Percentiles rank a stretch among this genome's conserved stretches.
phyloP scores from a whole-genome alignment of 345 rosid species.

The Citrus trifoliata region DNA sequence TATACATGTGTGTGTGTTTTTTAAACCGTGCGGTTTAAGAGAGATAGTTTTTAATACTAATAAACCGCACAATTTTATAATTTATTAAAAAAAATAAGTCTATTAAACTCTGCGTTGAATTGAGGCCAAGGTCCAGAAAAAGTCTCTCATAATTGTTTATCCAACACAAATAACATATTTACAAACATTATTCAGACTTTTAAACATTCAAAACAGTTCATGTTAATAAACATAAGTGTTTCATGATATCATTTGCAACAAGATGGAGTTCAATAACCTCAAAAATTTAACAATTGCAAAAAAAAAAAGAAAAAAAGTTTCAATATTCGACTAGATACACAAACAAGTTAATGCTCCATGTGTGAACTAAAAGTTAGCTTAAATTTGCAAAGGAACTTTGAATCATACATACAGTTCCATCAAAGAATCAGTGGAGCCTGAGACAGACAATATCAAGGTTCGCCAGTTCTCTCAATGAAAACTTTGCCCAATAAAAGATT shows the following conservation, averaged over 20 bases:
- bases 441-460: background rate
- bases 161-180: background rate
- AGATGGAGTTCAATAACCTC: background rate
- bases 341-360: background rate
- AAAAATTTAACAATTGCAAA: background rate
- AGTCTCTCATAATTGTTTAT: background rate
- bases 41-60: no score
- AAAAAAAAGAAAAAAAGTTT: background rate
- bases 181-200: background rate
- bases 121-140: background rate
- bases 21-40: no score
- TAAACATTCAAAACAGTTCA: background rate
- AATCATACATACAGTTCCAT: background rate
- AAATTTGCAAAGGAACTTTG: background rate
- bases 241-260: background rate
- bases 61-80: rapidly evolving
- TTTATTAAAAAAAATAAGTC: no score
- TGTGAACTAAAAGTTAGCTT: background rate
- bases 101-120: background rate
- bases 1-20: no score
- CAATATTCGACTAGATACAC: background rate
- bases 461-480: background rate
- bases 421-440: background rate
- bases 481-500: background rate
- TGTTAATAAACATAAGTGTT: background rate